Percentiles rank a stretch among this genome's conserved stretches.
Conservation (phyloP, 306 rosid genomes). For the Dryas drummondii region DNA sequence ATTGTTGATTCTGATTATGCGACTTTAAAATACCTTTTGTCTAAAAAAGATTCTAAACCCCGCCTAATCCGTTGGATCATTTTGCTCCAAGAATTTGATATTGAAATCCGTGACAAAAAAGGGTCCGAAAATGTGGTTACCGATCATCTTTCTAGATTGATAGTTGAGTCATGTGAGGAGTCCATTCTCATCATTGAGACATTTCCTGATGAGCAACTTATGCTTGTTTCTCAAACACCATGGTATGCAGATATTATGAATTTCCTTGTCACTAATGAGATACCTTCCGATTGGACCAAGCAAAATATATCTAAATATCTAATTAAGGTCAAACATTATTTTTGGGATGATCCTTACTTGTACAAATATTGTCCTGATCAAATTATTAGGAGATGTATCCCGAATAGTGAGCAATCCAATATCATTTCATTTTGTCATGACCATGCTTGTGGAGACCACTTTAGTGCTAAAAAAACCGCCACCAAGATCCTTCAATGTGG, state of each 20-base stretch:
- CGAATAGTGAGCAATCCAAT: neutral
- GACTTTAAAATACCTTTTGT: no score
- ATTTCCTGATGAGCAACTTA: neutral
- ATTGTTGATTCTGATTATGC: no score
- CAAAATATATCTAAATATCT: no score
- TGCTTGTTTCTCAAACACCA: neutral
- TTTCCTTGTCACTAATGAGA: neutral
- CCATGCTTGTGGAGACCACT: neutral
- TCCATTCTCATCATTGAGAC: no score
- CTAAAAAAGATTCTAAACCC: no score
- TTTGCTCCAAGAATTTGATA: no score
- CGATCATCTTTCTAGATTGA: no score
- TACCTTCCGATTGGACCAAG: neutral
- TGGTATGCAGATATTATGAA: neutral
- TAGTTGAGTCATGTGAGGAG: no score
- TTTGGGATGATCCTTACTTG: neutral
- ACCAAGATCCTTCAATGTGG: neutral
- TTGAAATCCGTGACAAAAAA: no score
- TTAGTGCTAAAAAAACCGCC: neutral
- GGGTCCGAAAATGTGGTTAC: no score
- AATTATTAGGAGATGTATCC: neutral
- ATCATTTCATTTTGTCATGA: neutral
- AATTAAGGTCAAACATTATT: no score
- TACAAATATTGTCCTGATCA: neutral
- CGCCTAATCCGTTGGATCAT: no score